phyloP scores from a whole-genome alignment of 345 rosid genomes.

The Sapria himalayana region DNA sequence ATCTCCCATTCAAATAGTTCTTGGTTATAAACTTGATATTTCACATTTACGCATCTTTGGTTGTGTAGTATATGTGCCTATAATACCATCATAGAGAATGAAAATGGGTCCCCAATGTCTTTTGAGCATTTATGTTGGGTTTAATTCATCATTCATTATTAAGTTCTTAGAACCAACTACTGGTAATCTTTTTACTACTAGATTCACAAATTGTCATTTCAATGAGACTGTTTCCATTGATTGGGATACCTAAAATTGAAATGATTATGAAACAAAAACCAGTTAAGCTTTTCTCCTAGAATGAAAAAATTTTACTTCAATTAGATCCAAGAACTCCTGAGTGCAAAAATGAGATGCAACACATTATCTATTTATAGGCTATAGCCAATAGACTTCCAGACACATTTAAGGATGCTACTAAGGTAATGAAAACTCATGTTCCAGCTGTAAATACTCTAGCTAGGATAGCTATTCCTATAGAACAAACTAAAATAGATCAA shows the following conservation, averaged over 20 bases:
- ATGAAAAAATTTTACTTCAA: too few relatives aligned
- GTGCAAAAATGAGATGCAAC: too few relatives aligned
- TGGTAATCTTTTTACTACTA: neutral
- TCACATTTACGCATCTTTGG: neutral
- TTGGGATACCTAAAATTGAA: neutral
- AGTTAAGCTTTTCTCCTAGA: neutral
- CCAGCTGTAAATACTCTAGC: neutral
- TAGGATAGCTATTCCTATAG: neutral
- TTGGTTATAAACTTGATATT: neutral
- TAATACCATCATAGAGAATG: neutral
- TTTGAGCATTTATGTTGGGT: neutral
- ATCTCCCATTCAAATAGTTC: neutral
- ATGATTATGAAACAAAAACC: neutral
- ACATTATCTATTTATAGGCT: too few relatives aligned
- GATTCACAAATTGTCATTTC: neutral
- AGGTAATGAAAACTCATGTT: neutral
- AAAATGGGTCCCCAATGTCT: neutral
- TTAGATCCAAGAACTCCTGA: too few relatives aligned
- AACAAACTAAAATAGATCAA: neutral
- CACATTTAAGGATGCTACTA: neutral
- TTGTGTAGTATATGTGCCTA: neutral
- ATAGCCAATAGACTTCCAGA: neutral
- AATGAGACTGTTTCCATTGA: neutral
- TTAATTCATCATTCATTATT: neutral
- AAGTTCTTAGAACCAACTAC: neutral